phyloP scores from a whole-genome alignment of 257 asterid species.

The Solanum sitiens region DNA sequence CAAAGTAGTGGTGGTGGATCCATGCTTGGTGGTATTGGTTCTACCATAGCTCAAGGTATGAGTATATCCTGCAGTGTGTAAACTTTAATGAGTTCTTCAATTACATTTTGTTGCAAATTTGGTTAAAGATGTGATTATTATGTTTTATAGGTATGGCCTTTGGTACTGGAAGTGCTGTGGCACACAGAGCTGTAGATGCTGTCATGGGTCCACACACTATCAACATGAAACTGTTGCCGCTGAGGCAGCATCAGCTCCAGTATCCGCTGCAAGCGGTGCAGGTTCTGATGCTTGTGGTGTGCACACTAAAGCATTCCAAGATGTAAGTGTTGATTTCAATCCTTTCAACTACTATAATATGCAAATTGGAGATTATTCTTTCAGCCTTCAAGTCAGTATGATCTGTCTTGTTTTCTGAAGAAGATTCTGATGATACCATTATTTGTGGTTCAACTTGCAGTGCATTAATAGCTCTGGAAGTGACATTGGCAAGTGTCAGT shows the following conservation, averaged over 20 bases:
- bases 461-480: conserved; percentile 7
- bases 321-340: conserved; percentile 26
- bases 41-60: conserved; percentile 42
- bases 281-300: conserved; percentile 44
- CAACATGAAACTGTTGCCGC: conserved; percentile 53
- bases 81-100: neutral
- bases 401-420: neutral
- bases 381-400: neutral
- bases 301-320: conserved; percentile 68
- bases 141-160: conserved; percentile 46
- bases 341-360: neutral
- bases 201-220: conserved; percentile 70
- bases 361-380: neutral
- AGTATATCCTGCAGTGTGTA: neutral
- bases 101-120: neutral
- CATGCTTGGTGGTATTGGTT: conserved; percentile 27
- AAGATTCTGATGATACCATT: neutral
- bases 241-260: conserved; percentile 32
- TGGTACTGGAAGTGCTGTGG: conserved; percentile 66
- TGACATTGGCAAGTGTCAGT: conserved; percentile 16
- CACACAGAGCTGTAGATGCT: conserved; percentile 67
- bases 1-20: conserved; percentile 65
- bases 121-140: neutral
- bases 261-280: conserved; percentile 12
- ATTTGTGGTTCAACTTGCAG: neutral